Evolutionary conservation across 352 stramenopile species (phyloP), one percentile per base, ranked within the genome.

Genomic region (Globisporangium ultimum): DNA sequence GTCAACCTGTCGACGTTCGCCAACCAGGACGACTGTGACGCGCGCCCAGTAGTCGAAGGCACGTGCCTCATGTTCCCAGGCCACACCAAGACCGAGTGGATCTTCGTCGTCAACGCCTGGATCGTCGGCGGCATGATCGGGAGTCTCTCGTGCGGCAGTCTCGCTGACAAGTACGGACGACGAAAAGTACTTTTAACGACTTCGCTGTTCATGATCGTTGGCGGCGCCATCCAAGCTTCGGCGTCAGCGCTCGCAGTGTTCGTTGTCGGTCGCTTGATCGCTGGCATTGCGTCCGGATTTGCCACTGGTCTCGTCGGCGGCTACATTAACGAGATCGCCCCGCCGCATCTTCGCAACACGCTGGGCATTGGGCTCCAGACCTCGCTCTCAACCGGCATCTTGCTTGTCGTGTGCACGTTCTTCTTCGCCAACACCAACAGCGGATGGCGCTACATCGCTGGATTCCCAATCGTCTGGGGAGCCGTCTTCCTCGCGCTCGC

Each of bases 61-160:
- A 77, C 66, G n/a, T 87, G 77, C 56, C 56, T 87, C 24, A 78
- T 87, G 65, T 88, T 89, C 55, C 71, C 79, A 17, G 74, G 73
- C 2, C 80, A 88, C 58, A 71, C 80, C 0, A 62, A 70, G 9
- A 60, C 60, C 6, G 56, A 89, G 41, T 91, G 81, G 81, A 84
- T 68, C 7, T 75, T 72, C 40, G 74, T 64, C 41, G 67, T 68
- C 43, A 84, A 86, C 58, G 64, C 66, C n/a, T 88, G 77, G 77
- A 75, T 88, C 55, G 60, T 84, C 50, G 77, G 75, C 10, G 80
- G 68, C 14, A 84, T 84, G 68, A 24, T 80, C 59, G 76, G 78
- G 14, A 61, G 61, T 53, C 66, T 89, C 4, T 50, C 52, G 7
- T 78, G 70, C 49, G 70, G 72, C 1, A 48, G 36, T 14, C 49